Evolutionary conservation across 2,329 filamentous ascomycete genomes (phyloP).

Genomic region (Beauveria caledonica): DNA sequence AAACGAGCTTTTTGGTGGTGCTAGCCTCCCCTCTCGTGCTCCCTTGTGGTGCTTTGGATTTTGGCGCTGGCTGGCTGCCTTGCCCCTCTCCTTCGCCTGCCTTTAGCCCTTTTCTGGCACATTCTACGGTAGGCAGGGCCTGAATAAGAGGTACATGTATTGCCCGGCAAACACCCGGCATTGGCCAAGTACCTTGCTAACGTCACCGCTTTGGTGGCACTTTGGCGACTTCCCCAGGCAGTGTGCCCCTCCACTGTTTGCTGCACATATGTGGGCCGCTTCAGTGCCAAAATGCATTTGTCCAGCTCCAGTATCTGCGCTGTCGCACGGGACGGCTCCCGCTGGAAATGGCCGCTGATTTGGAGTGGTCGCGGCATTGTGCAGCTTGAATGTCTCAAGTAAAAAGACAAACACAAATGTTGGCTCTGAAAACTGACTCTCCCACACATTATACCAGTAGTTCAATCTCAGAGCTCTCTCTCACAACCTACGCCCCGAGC

Average conservation of each 20-base stretch:
- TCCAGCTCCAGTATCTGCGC: not conserved
- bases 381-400: not conserved
- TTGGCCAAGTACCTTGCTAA: not conserved
- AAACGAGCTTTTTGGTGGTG: not conserved
- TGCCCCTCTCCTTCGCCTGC: not conserved
- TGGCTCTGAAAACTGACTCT: not conserved
- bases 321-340: not conserved
- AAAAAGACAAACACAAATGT: not conserved
- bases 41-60: not conserved
- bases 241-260: not conserved
- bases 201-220: not conserved
- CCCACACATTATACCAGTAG: not conserved
- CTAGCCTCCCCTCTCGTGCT: not conserved
- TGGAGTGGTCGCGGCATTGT: not conserved
- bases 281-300: not conserved
- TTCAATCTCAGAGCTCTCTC: too few relatives aligned
- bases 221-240: not conserved
- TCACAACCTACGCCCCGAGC: not conserved
- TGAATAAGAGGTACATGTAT: not conserved
- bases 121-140: slow-evolving; percentile 1
- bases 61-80: not conserved
- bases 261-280: not conserved
- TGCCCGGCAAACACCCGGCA: not conserved
- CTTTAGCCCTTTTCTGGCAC: slow-evolving; percentile 11
- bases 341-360: not conserved